A percentile compares a stretch with the other conserved stretches of the same genome.
These are phyloP conservation scores for Rhododendron mucronatum DNA, from an alignment of 148 eudicot genomes.

Conservation along the genomic window DNA sequence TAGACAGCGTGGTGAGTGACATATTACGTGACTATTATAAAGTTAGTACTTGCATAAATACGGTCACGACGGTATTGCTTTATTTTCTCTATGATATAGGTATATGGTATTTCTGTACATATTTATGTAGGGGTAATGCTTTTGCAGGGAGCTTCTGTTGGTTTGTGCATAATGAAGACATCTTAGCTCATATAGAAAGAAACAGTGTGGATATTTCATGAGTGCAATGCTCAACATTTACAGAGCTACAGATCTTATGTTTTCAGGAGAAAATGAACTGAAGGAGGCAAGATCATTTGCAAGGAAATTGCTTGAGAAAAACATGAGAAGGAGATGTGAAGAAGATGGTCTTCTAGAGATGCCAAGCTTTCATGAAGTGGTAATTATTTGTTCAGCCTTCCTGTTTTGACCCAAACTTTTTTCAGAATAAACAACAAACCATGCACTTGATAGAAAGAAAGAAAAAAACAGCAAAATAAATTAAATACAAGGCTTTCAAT, in stretches of 20 bases:
- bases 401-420: neutral
- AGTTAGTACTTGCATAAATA: no score
- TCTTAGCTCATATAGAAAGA: conserved; percentile 18
- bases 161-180: conserved; percentile 25
- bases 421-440: no score
- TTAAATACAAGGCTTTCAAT: no score
- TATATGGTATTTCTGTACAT: no score
- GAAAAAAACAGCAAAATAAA: no score
- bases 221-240: conserved; percentile 26
- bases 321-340: neutral
- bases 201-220: conserved; percentile 12
- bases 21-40: no score
- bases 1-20: no score
- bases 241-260: conserved; percentile 40
- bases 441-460: no score
- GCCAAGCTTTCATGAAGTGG: conserved; percentile 23
- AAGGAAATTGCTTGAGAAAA: conserved; percentile 27
- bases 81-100: no score
- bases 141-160: conserved; percentile 38
- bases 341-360: conserved; percentile 17
- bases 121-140: no score
- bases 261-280: conserved; percentile 29
- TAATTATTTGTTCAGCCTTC: neutral
- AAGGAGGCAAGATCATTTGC: conserved; percentile 35
- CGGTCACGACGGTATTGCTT: no score